Evolutionary conservation across 441 rosid species (phyloP).

Genomic region (Gossypium aridum): DNA sequence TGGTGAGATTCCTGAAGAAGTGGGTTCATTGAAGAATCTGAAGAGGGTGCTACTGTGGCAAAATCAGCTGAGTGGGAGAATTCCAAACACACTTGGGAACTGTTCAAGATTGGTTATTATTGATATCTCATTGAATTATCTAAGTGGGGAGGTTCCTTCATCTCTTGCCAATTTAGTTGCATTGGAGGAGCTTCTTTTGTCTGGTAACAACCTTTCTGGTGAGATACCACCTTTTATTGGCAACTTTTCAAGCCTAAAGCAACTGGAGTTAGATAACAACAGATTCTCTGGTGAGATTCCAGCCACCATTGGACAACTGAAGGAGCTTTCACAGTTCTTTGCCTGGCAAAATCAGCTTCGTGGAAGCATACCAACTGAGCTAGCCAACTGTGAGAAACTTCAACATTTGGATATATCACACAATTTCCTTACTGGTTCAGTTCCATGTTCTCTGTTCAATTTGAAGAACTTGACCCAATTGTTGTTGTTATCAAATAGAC

Average conservation of each 20-base stretch:
- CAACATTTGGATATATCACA: conserved; percentile 67
- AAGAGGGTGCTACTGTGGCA: conserved; percentile 55
- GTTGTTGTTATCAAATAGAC: conserved; percentile 51
- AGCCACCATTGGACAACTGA: conserved; percentile 41
- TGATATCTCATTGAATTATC: conserved; percentile 59
- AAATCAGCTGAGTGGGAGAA: conserved; percentile 44
- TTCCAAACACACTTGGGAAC: conserved; percentile 47
- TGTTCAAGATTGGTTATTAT: conserved; percentile 40
- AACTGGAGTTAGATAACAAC: conserved; percentile 65
- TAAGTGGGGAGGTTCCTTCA: conserved; percentile 39
- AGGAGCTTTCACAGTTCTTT: conserved; percentile 51
- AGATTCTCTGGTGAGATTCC: conserved; percentile 50
- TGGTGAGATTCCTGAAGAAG: conserved; percentile 48
- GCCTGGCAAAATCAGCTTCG: conserved; percentile 66
- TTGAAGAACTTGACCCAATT: conserved; percentile 52
- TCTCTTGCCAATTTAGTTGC: conserved; percentile 35
- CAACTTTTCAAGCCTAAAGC: conserved; percentile 42
- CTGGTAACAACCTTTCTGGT: conserved; percentile 53
- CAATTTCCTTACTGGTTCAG: conserved; percentile 50
- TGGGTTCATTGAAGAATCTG: conserved; percentile 43
- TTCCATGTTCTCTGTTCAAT: conserved; percentile 54
- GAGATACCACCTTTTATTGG: conserved; percentile 40
- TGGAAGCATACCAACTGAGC: conserved; percentile 53
- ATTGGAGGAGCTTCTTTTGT: conserved; percentile 57
- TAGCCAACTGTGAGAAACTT: conserved; percentile 50